Conservation (phyloP, 768 basidiomycete genomes). For the Auriscalpium vulgare region DNA sequence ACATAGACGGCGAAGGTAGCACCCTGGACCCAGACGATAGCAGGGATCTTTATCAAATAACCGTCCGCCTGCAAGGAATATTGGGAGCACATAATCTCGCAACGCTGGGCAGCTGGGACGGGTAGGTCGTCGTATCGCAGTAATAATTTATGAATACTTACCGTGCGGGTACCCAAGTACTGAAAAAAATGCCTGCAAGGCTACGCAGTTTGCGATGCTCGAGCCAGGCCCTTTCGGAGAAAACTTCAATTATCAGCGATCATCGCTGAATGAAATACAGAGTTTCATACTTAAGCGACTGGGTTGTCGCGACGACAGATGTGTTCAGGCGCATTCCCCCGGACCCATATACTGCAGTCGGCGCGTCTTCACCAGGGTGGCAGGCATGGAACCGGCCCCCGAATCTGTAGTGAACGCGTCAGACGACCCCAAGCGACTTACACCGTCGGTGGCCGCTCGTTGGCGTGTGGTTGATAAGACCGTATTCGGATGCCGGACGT, state of each 20-base stretch:
- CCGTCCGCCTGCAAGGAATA: background rate
- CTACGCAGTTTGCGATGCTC: background rate
- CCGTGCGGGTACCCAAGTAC: too few relatives aligned
- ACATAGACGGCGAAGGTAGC: background rate
- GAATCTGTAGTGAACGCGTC: background rate
- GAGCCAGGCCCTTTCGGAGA: background rate
- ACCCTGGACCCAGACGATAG: background rate
- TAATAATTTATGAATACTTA: too few relatives aligned
- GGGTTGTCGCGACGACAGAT: background rate
- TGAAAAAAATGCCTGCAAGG: background rate
- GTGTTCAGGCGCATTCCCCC: background rate
- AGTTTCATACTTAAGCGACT: background rate
- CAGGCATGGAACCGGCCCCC: background rate
- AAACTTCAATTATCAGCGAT: background rate
- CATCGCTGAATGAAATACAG: background rate
- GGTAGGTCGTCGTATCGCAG: background rate
- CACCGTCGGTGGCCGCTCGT: background rate
- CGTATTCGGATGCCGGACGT: background rate
- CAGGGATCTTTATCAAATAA: background rate
- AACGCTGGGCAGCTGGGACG: background rate
- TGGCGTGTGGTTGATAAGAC: background rate
- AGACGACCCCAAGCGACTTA: background rate
- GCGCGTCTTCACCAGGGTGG: background rate
- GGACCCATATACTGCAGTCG: background rate
- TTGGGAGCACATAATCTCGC: background rate